Base-by-base conservation (phyloP, 345 rosid species). In the Acer yangbiense region DNA sequence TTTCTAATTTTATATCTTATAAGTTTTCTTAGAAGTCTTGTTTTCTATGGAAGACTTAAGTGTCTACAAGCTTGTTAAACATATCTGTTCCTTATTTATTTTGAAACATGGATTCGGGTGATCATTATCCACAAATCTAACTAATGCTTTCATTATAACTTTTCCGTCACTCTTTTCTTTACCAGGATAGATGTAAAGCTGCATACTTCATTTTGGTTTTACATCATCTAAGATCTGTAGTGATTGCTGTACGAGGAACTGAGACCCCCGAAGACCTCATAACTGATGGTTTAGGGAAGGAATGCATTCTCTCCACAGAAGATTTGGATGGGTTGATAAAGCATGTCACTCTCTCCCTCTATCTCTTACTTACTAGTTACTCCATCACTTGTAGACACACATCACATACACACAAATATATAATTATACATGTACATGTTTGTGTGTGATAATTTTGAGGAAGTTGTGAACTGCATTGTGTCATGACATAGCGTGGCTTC, bases 211-310 rank as follows among this genome's bases (percentile, higher is more conserved):
- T 92, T 82, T 92, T 91, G 73, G 97, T 93, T 81, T 87, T 92
- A 72, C 97, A 93, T 78, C 87, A 93, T 77, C 79, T 86, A 35
- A 85, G 88, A 80, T 81, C 90, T 58, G 88, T 95, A 65, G 97
- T 95, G 14, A 82, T 95, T 84, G 86, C 97, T 76, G 88, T 95
- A 70, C 90, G 97, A 74, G 98, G 99, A 85, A 95, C 98, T 54
- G 98, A 95, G 89, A 90, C 97, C 39, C 92, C 94, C 27, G 99
- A 95, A 84, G 99, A 95, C 81, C 98, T 95, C 82, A 92, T 95
- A 79, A 95, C 91, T 27, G 99, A 95, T 80, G 97, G 97, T 69
- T 89, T 93, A 81, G 95, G 98, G 63, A 87, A 79, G 80, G 98
- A 90, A 6, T 85, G 92, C 77, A 78, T 85, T 41, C 91, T 95